Conservation (phyloP, 164 flowering plant species). For the Litsea cubeba region DNA sequence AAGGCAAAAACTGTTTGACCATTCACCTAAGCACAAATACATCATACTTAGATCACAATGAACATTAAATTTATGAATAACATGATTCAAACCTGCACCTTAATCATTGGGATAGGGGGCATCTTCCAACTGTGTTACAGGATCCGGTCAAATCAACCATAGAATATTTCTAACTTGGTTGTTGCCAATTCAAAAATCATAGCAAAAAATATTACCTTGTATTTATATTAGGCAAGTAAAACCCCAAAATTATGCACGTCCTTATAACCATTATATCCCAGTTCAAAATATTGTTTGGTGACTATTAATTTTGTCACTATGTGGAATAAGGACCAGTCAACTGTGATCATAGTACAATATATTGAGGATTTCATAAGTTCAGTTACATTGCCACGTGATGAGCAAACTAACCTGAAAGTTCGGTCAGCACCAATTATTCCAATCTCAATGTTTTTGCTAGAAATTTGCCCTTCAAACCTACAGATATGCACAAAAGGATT, state of each 20-base stretch:
- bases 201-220: not conserved
- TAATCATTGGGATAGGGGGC: no score
- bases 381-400: not conserved
- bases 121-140: no score
- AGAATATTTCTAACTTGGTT: no score
- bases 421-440: constrained; percentile 78
- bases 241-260: not conserved
- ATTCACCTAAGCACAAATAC: no score
- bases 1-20: no score
- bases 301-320: not conserved
- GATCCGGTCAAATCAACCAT: no score
- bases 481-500: constrained; percentile 7
- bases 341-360: not conserved
- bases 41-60: no score
- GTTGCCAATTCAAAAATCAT: no score
- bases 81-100: no score
- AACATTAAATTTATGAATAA: no score
- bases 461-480: constrained; percentile 97
- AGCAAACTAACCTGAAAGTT: constrained; percentile 56
- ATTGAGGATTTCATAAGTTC: not conserved
- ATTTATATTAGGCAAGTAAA: not conserved
- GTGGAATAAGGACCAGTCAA: not conserved
- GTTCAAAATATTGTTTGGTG: not conserved
- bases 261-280: not conserved
- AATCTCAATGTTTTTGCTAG: constrained; percentile 91